Percentiles rank a stretch among this genome's conserved stretches.
These are phyloP conservation scores for Wickerhamomyces sp. DNA, from an alignment of 1,139 yeast genomes.

Conservation along the genomic window DNA sequence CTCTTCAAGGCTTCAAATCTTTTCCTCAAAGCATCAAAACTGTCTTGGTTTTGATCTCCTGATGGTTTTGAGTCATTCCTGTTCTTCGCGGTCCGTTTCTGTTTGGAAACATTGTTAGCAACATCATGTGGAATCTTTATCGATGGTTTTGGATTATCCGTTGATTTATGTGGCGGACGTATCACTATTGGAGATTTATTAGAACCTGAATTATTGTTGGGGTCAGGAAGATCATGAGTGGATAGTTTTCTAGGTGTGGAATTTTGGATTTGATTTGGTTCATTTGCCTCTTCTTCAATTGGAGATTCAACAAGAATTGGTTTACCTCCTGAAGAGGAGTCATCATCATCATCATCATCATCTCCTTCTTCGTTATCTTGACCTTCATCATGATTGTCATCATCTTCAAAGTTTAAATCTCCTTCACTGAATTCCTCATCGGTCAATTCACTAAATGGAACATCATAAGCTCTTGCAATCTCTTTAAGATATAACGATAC, in stretches of 20 bases:
- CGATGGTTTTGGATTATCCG: conserved; percentile 39
- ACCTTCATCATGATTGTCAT: conserved; percentile 26
- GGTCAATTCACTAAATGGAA: conserved; percentile 59
- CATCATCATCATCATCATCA: no score
- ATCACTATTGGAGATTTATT: conserved; percentile 40
- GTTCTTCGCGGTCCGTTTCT: conserved; percentile 19
- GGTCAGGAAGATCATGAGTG: conserved; percentile 26
- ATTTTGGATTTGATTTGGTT: no score
- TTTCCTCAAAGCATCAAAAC: conserved; percentile 45
- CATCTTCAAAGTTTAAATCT: no score
- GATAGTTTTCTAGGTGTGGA: conserved; percentile 26
- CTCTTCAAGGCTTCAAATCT: conserved; percentile 50
- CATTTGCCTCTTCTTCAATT: conserved; percentile 20
- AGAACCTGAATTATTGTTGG: conserved; percentile 21
- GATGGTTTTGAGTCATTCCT: conserved; percentile 9
- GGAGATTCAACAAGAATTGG: conserved; percentile 21
- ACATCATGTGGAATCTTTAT: conserved; percentile 38
- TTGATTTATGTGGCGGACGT: conserved; percentile 40
- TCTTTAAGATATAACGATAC: conserved; percentile 72
- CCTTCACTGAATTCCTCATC: conserved; percentile 28
- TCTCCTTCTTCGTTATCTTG: conserved; percentile 27
- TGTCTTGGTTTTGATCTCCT: conserved; percentile 26
- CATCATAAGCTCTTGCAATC: conserved; percentile 76
- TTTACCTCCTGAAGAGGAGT: conserved; percentile 23
- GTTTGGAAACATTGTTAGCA: conserved; percentile 23